Conservation (phyloP, 192 early-diverging fungal species). For the Backusella liffmaniae region DNA sequence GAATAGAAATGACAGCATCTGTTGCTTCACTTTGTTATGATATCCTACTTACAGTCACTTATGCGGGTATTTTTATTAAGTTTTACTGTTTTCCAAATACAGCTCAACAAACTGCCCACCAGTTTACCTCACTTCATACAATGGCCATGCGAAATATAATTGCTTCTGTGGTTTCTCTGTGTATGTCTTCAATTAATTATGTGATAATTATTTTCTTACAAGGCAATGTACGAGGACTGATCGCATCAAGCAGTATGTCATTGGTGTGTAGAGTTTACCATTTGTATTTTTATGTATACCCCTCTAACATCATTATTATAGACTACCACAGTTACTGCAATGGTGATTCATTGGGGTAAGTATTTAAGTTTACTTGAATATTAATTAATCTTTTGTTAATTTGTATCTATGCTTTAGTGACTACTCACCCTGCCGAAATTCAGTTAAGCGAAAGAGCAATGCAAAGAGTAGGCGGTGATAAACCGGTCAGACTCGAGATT, state of each 20-base stretch:
- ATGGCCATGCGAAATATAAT: conserved; percentile 40
- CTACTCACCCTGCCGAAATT: conserved; percentile 26
- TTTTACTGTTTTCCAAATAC: conserved; percentile 17
- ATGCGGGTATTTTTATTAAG: conserved; percentile 18
- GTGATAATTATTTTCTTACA: conserved; percentile 35
- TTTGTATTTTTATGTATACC: background rate
- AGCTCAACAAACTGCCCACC: conserved; percentile 25
- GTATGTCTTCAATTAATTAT: conserved; percentile 36
- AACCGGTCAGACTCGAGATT: conserved; percentile 33
- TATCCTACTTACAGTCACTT: conserved; percentile 12
- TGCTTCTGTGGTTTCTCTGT: conserved; percentile 35
- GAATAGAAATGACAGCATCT: conserved; percentile 16
- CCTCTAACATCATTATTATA: background rate
- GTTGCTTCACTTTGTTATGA: conserved; percentile 23
- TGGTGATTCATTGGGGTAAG: conserved; percentile 21
- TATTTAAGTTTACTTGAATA: background rate
- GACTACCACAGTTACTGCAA: conserved; percentile 10
- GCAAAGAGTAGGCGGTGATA: conserved; percentile 21
- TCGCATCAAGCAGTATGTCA: conserved; percentile 39
- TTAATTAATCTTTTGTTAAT: background rate
- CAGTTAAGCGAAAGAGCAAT: conserved; percentile 22
- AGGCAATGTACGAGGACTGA: conserved; percentile 40
- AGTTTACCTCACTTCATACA: conserved; percentile 19
- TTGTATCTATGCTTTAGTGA: background rate
- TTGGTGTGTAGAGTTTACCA: conserved; percentile 19